Evolutionary conservation across 805 yeast species (phyloP).

Genomic region (Yamadazyma kitorensis): DNA sequence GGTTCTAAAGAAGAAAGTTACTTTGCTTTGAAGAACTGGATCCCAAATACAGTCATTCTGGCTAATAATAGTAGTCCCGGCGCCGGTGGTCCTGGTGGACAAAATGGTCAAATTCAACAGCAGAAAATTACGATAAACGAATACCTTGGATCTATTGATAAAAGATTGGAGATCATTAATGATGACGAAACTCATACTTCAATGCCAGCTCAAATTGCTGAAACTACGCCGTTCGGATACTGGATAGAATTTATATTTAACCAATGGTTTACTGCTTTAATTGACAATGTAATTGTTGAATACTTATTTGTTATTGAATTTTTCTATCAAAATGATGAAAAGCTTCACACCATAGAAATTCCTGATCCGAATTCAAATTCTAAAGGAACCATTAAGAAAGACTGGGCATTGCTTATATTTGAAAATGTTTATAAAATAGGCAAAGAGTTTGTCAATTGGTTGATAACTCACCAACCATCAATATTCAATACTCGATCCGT

Average conservation of each 20-base stretch:
- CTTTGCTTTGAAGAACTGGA: constrained; percentile 27
- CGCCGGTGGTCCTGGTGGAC: constrained; percentile 1
- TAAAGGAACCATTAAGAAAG: constrained; percentile 11
- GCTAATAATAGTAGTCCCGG: background rate
- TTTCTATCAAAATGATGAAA: constrained; percentile 49
- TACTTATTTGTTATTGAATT: constrained; percentile 70
- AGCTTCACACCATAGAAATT: constrained; percentile 23
- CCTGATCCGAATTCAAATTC: constrained; percentile 5
- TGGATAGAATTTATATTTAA: constrained; percentile 74
- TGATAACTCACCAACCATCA: constrained; percentile 39
- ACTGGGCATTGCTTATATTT: constrained; percentile 39
- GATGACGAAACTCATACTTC: constrained; percentile 55
- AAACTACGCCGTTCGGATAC: constrained; percentile 60
- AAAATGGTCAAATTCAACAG: constrained; percentile 6
- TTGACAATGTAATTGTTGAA: constrained; percentile 78
- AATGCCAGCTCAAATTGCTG: constrained; percentile 82
- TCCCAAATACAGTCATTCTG: constrained; percentile 4
- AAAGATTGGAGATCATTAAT: constrained; percentile 55
- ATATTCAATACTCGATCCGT: constrained; percentile 18
- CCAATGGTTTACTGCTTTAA: constrained; percentile 67
- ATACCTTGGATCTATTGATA: constrained; percentile 51
- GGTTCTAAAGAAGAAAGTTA: constrained; percentile 20
- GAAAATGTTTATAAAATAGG: constrained; percentile 37
- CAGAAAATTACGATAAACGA: constrained; percentile 39
- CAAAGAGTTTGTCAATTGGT: constrained; percentile 45